Conservation (phyloP, 306 rosid genomes). For the Citrullus mucosospermus region DNA sequence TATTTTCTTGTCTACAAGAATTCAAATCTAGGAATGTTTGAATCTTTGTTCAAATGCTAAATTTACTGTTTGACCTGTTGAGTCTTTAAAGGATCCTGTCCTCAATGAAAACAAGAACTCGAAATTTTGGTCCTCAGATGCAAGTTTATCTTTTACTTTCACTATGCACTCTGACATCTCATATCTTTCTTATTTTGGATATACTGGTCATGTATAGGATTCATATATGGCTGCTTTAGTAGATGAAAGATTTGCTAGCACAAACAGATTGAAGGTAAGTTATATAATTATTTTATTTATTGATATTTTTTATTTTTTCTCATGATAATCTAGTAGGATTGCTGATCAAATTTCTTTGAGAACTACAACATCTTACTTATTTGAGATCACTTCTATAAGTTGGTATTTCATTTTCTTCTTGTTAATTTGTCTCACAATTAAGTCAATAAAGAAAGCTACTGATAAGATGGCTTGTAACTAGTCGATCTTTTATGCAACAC, state of each 20-base stretch:
- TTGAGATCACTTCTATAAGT: not conserved
- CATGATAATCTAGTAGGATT: not conserved
- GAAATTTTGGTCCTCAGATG: not conserved
- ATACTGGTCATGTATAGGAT: constrained; percentile 33
- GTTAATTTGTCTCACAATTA: not conserved
- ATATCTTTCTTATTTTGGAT: constrained; percentile 5
- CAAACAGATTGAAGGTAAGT: constrained; percentile 57
- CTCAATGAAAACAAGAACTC: not conserved
- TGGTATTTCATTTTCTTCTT: not conserved
- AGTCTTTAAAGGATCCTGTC: not conserved
- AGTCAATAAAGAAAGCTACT: not conserved
- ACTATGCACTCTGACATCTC: not conserved
- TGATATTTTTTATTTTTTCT: not conserved
- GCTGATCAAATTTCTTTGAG: not conserved
- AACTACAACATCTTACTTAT: not conserved
- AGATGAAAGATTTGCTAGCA: constrained; percentile 54
- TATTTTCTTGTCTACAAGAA: not conserved
- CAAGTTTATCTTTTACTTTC: not conserved
- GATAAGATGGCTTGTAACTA: not conserved
- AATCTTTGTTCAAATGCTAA: not conserved
- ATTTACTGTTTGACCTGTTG: not conserved
- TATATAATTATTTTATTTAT: not conserved
- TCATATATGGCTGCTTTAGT: constrained; percentile 78
- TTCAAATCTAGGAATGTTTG: not conserved
- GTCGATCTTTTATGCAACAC: not conserved